Percentiles rank a stretch among this genome's conserved stretches.
Conservation (phyloP, 2,329 filamentous ascomycete genomes). For the Coniochaeta sp. region DNA sequence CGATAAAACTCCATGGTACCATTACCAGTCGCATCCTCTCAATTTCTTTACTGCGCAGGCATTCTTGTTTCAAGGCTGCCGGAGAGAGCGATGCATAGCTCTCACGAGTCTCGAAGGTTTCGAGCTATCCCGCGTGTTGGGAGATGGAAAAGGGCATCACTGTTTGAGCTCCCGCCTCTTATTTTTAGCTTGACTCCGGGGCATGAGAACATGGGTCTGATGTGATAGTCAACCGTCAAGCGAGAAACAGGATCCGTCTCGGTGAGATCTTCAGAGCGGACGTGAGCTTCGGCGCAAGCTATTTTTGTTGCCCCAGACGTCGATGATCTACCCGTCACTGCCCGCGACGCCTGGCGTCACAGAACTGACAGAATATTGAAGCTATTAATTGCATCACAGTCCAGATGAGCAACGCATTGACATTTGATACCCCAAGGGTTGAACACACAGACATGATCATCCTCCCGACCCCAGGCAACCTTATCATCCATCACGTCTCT, state of each 20-base stretch:
- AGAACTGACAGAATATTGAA: too few species aligned
- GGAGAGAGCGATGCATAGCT: background rate
- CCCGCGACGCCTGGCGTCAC: background rate
- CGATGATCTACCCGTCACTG: background rate
- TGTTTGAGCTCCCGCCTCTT: background rate
- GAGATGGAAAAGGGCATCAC: background rate
- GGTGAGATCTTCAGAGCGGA: background rate
- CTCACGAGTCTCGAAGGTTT: background rate
- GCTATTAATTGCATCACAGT: too few species aligned
- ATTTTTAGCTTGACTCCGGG: background rate
- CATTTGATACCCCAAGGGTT: background rate
- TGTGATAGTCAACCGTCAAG: background rate
- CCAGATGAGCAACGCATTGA: background rate
- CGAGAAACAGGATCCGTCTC: background rate
- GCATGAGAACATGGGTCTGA: background rate
- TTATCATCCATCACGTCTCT: background rate
- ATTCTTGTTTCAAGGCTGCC: background rate
- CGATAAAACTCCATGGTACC: too few species aligned
- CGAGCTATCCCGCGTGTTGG: background rate
- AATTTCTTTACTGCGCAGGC: background rate
- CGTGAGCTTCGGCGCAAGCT: background rate
- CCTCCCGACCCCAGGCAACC: background rate
- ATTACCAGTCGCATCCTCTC: too few species aligned
- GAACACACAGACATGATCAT: background rate
- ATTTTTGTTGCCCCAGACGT: constrained; percentile 1